Percentiles rank a stretch among this genome's conserved stretches.
phyloP scores from a whole-genome alignment of 169 alveolate genomes.

The Plasmodium gallinaceum region DNA sequence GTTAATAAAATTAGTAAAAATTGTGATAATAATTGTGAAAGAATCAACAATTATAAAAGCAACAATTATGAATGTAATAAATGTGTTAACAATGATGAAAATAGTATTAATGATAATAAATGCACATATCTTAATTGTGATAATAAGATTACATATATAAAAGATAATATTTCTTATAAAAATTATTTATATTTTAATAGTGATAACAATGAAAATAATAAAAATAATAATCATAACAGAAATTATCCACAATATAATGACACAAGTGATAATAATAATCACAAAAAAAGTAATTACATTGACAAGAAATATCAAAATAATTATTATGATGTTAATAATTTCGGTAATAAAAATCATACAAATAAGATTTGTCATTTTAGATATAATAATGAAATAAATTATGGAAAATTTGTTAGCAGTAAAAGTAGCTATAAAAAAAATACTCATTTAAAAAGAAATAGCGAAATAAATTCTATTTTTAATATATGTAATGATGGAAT shows the following conservation, averaged over 20 bases:
- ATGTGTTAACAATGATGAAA: neutral
- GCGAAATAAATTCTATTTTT: neutral
- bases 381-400: slow-evolving; percentile 5
- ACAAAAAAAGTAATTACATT: neutral
- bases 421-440: neutral
- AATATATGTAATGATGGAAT: slow-evolving; percentile 4
- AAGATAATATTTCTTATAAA: neutral
- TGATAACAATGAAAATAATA: neutral
- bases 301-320: neutral
- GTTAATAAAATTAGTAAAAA: neutral
- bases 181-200: neutral
- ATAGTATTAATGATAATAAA: neutral
- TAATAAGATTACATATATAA: neutral
- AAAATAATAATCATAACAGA: neutral
- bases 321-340: neutral
- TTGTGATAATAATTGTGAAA: neutral
- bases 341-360: neutral
- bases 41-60: neutral
- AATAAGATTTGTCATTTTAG: neutral
- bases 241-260: neutral
- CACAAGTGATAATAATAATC: neutral
- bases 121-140: neutral
- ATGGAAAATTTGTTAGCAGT: neutral
- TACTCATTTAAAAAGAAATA: slow-evolving; percentile 5
- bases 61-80: neutral